A percentile compares a stretch with the other conserved stretches of the same genome.
Evolutionary conservation across 2,329 filamentous ascomycete genomes (phyloP).

Genomic region (Allantophomopsis cytisporea): DNA sequence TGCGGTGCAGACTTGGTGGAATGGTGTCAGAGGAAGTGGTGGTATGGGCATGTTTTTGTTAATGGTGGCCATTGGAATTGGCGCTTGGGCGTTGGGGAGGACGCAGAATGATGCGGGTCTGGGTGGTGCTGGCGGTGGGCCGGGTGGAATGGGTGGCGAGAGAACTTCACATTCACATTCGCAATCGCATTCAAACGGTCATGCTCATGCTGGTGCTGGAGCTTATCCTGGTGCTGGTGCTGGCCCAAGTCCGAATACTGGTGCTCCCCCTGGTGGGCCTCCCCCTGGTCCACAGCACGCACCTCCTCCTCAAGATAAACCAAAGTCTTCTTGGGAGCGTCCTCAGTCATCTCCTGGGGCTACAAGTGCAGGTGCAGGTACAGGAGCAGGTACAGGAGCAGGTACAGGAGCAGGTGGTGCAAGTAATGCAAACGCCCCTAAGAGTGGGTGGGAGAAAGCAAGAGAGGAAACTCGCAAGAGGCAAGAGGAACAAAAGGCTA

Average conservation of each 20-base stretch:
- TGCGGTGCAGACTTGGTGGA: constrained; percentile 60
- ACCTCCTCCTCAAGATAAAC: constrained; percentile 6
- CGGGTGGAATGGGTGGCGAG: constrained; percentile 6
- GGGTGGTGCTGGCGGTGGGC: constrained; percentile 15
- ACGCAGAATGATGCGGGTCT: constrained; percentile 37
- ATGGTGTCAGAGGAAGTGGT: constrained; percentile 55
- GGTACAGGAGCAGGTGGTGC: constrained; percentile 3
- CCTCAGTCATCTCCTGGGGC: background rate
- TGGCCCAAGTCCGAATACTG: background rate
- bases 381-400: constrained; percentile 10
- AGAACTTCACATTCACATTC: constrained; percentile 6
- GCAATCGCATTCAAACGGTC: background rate
- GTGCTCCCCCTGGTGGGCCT: background rate
- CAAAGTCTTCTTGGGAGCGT: constrained; percentile 1
- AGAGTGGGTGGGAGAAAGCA: constrained; percentile 52
- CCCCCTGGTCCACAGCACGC: constrained; percentile 7
- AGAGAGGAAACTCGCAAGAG: constrained; percentile 52
- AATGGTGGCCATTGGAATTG: constrained; percentile 58
- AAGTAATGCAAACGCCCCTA: constrained; percentile 17
- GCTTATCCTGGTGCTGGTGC: constrained; percentile 1
- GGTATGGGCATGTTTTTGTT: constrained; percentile 62
- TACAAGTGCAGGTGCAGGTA: constrained; percentile 16
- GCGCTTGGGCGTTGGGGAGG: constrained; percentile 65
- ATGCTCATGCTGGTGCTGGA: constrained; percentile 2
- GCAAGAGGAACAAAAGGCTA: constrained; percentile 51